Conservation (phyloP, 768 basidiomycete genomes). For the Chalciporus chontae region DNA sequence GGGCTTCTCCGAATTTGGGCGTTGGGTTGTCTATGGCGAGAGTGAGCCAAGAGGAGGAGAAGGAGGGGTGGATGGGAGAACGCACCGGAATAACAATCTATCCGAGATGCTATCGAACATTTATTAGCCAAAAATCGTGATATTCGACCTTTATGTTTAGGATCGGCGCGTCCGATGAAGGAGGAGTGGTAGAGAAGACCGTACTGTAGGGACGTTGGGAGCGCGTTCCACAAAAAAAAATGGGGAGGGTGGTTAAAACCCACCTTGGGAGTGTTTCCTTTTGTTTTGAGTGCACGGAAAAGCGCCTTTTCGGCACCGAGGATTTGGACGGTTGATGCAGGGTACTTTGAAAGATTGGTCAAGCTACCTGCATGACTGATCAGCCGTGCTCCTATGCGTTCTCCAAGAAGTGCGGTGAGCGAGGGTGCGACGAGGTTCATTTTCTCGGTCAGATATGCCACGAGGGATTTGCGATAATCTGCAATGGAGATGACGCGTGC, state of each 20-base stretch:
- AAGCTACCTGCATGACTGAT: slow-evolving; percentile 96
- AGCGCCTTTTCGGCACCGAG: slow-evolving; percentile 97
- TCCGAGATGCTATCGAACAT: slow-evolving; percentile 93
- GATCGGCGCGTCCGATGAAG: slow-evolving; percentile 92
- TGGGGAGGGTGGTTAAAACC: no score
- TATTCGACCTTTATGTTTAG: slow-evolving; percentile 95
- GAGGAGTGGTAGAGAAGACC: slow-evolving; percentile 97
- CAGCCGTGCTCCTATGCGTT: slow-evolving; percentile 86
- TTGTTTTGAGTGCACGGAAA: slow-evolving; percentile 96
- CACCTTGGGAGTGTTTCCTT: slow-evolving; percentile 97
- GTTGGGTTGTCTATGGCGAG: slow-evolving; percentile 68
- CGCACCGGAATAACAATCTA: slow-evolving; percentile 90
- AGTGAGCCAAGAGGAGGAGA: neutral
- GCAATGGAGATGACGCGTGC: slow-evolving; percentile 85
- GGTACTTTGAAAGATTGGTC: slow-evolving; percentile 97
- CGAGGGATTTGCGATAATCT: slow-evolving; percentile 89
- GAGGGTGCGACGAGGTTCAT: slow-evolving; percentile 98
- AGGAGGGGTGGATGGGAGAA: neutral
- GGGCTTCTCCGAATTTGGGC: slow-evolving; percentile 91
- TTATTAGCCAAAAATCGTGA: slow-evolving; percentile 99
- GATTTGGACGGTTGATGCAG: slow-evolving; percentile 97
- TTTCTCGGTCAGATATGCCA: slow-evolving; percentile 88
- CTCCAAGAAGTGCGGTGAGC: slow-evolving; percentile 84
- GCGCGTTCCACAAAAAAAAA: neutral
- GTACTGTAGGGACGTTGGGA: slow-evolving; percentile 71